Evolutionary conservation across 176 grass and related monocot genomes (phyloP), one percentile per base, ranked within the genome.

Genomic region (Chloris gayana): DNA sequence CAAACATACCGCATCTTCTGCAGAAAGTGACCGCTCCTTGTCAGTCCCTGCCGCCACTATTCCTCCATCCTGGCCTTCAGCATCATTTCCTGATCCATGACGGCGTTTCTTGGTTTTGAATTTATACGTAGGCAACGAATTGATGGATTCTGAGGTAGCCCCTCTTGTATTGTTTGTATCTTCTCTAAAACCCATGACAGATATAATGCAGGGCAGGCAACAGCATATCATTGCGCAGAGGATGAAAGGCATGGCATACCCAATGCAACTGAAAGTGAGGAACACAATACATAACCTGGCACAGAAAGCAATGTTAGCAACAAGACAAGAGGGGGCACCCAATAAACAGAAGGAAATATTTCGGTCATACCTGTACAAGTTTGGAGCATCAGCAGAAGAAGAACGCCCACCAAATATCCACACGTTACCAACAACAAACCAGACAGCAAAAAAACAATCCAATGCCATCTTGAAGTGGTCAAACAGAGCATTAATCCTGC

Each of bases 381-480:
- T 99, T 80, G 96, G 96, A 85, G 96, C 84, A 70, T 83, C 72
- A 64, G 82, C 61, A 72, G 82, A 50, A 58, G 92, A 99, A 64
- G 92, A 95, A 70, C 70, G 88, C 64, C 84, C 86, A 41, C 92
- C 86, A 3, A 99, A 99, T 79, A 99, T 99, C 96, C 96, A 99
- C 31, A 99, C 86, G 27, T 95, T 99, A 73, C 96, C 96, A 71
- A 93, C 96, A 47, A 99, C 96, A 22, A 99, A 99, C 96, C 96
- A 99, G 22, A 95, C 90, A 19, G 92, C 96, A 79, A 99, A 93
- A 80, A 99, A 99, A 81, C 96, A 99, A 83, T 99, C 92, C 86
- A 99, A 76, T 13, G 84, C 92, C 92, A 99, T 99, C 84, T 99
- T 99, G 85, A 99, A 99, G 83, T 99, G 96, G 47, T 95, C 96